phyloP scores from a whole-genome alignment of 805 yeast species.

The Cyberlindnera suaveolens region DNA sequence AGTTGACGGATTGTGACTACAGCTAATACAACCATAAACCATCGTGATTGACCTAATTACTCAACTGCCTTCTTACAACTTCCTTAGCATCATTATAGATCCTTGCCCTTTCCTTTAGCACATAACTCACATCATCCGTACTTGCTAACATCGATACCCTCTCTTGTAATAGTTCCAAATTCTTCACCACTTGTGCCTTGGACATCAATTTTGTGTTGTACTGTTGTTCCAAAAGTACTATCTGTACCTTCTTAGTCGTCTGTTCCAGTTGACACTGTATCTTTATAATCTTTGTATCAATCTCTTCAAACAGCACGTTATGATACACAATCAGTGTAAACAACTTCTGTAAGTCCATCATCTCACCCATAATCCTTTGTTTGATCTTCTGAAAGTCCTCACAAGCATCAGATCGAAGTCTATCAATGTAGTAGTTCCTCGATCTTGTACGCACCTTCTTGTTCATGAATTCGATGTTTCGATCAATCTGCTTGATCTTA shows the following conservation, averaged over 20 bases:
- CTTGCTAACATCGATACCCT: constrained; percentile 8
- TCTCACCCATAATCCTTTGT: constrained; percentile 8
- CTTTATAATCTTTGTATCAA: neutral
- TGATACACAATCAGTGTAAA: constrained; percentile 7
- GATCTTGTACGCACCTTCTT: constrained; percentile 15
- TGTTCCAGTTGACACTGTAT: neutral
- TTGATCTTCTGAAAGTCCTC: constrained; percentile 16
- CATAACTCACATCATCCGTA: constrained; percentile 22
- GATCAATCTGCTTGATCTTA: constrained; percentile 15
- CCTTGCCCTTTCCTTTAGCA: constrained; percentile 24
- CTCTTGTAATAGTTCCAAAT: constrained; percentile 10
- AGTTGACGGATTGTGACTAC: no score
- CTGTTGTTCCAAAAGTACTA: neutral
- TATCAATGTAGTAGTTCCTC: constrained; percentile 17
- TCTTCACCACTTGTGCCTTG: constrained; percentile 7
- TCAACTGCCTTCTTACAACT: constrained; percentile 11
- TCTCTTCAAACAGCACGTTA: constrained; percentile 8
- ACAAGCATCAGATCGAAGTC: constrained; percentile 10
- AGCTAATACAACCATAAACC: no score
- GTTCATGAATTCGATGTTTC: constrained; percentile 16
- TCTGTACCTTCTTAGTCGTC: neutral
- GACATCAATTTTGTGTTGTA: constrained; percentile 1
- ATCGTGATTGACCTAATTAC: no score
- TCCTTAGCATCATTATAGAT: constrained; percentile 24
- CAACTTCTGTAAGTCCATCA: constrained; percentile 2